Evolutionary conservation across 441 rosid species (phyloP).

Genomic region (Populus hybrid): DNA sequence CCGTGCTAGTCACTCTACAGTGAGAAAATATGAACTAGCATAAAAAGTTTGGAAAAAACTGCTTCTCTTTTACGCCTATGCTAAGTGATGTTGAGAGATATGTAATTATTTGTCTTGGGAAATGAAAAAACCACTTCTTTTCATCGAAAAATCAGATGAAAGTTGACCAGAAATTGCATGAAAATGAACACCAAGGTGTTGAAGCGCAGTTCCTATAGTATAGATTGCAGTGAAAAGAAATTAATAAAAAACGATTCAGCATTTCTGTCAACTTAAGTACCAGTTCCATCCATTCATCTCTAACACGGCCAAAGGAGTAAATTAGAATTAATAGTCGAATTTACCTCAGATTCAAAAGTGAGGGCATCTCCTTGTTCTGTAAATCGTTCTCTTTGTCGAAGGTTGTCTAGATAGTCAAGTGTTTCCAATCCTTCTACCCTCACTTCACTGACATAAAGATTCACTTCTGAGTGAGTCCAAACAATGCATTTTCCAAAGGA

Average conservation of each 20-base stretch:
- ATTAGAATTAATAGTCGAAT: neutral
- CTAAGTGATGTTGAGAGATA: too few species aligned
- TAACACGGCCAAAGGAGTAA: neutral
- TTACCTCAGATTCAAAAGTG: conserved; percentile 41
- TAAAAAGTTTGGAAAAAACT: too few species aligned
- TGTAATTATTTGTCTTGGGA: too few species aligned
- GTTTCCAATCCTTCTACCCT: conserved; percentile 38
- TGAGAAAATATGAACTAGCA: too few species aligned
- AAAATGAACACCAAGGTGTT: too few species aligned
- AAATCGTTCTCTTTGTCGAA: conserved; percentile 27
- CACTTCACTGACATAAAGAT: conserved; percentile 33
- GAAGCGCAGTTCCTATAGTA: too few species aligned
- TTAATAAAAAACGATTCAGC: neutral
- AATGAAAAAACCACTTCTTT: too few species aligned
- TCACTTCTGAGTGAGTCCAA: neutral
- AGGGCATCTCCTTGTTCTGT: conserved; percentile 41
- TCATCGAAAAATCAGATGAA: too few species aligned
- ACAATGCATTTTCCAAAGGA: neutral
- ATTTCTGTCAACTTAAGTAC: neutral
- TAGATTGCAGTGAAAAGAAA: too few species aligned
- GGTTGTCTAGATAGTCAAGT: conserved; percentile 39
- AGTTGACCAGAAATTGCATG: too few species aligned
- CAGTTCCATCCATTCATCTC: neutral
- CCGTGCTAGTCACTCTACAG: too few species aligned
- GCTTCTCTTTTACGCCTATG: too few species aligned